Evolutionary conservation across 176 grass and related monocot genomes (phyloP).

Genomic region (Saccharum spontaneum): DNA sequence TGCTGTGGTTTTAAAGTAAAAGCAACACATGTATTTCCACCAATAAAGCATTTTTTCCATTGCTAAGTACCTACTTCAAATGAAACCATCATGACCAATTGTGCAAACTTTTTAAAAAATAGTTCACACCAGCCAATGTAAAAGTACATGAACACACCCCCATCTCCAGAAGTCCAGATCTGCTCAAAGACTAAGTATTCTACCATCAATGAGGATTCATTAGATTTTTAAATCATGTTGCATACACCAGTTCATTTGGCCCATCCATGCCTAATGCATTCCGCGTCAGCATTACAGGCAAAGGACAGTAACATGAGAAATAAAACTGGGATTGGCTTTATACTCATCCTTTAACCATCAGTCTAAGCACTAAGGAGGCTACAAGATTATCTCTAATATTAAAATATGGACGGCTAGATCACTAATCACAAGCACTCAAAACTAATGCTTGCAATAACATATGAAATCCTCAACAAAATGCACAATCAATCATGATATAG

Average conservation of each 20-base stretch:
- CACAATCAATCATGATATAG: not conserved
- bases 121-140: not conserved
- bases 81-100: not conserved
- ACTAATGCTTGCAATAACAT: not conserved
- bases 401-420: not conserved
- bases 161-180: not conserved
- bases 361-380: not conserved
- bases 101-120: not conserved
- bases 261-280: not conserved
- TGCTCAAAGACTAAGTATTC: not conserved
- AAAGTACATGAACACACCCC: not conserved
- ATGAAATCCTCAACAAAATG: not conserved
- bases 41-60: not conserved
- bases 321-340: not conserved
- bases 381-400: not conserved
- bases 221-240: not conserved
- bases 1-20: constrained; percentile 13
- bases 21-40: not conserved
- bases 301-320: not conserved
- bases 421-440: not conserved
- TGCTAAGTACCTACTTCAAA: not conserved
- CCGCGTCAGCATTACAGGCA: not conserved
- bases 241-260: too few relatives aligned
- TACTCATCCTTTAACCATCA: not conserved
- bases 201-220: not conserved